phyloP scores from a whole-genome alignment of 805 yeast genomes.

The Hanseniaspora occidentalis region DNA sequence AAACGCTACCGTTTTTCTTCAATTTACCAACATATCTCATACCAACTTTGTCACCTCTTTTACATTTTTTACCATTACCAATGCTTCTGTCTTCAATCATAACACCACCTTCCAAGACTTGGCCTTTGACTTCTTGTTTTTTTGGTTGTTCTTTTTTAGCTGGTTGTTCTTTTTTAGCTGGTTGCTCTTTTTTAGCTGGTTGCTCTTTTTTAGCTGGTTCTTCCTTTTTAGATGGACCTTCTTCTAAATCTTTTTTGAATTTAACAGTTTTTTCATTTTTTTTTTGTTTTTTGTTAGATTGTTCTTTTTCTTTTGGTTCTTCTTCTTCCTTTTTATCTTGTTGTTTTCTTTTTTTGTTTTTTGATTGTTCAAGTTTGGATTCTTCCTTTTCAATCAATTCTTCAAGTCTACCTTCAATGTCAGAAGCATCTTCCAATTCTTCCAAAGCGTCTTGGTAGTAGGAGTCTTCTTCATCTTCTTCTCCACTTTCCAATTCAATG shows the following conservation, averaged over 20 bases:
- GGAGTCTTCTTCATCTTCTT: conserved; percentile 30
- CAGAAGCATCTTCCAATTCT: conserved; percentile 56
- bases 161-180: conserved; percentile 8
- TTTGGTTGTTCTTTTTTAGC: conserved; percentile 17
- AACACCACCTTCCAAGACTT: conserved; percentile 87
- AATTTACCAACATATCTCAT: conserved; percentile 97
- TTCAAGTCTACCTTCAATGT: conserved; percentile 60
- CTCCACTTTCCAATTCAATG: conserved; percentile 70
- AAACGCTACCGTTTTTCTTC: conserved; percentile 79
- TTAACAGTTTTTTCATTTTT: conserved; percentile 62
- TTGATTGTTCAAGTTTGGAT: conserved; percentile 24
- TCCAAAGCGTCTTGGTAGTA: conserved; percentile 39
- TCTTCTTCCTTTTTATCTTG: conserved; percentile 20
- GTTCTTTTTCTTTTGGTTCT: conserved; percentile 24
- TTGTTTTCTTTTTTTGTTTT: conserved; percentile 15
- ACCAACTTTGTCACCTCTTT: conserved; percentile 82
- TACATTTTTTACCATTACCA: conserved; percentile 83
- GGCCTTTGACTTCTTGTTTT: conserved; percentile 46
- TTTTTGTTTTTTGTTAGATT: conserved; percentile 16
- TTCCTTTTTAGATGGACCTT: conserved; percentile 44
- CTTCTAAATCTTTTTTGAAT: conserved; percentile 83
- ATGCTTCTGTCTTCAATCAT: conserved; percentile 80
- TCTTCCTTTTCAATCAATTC: conserved; percentile 52
- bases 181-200: conserved; percentile 6
- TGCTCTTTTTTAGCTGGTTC: conserved; percentile 8